Conservation (phyloP, 2,329 filamentous ascomycete species). For the Rutstroemia sp. region DNA sequence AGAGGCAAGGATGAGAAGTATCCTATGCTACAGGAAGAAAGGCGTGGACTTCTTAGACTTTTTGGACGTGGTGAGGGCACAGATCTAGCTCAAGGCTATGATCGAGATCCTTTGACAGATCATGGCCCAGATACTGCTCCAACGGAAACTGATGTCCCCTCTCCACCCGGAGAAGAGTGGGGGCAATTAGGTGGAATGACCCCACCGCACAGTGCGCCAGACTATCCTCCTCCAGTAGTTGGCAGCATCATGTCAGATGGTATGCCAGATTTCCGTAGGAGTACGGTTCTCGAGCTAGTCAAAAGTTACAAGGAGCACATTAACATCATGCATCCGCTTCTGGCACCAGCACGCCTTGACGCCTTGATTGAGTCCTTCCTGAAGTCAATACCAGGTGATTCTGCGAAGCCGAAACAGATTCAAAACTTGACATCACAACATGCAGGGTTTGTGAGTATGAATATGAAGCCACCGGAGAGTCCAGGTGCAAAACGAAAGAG, state of each 20-base stretch:
- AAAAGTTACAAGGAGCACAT: slow-evolving; percentile 53
- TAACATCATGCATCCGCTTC: slow-evolving; percentile 58
- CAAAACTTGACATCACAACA: slow-evolving; percentile 14
- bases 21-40: slow-evolving; percentile 68
- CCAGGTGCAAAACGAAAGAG: slow-evolving; percentile 28
- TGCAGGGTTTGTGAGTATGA: slow-evolving; percentile 15
- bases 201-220: slow-evolving; percentile 15
- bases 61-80: slow-evolving; percentile 74
- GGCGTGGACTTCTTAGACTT: slow-evolving; percentile 64
- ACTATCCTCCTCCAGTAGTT: not conserved
- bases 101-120: slow-evolving; percentile 30
- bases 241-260: slow-evolving; percentile 34
- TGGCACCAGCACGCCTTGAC: slow-evolving; percentile 45
- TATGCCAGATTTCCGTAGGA: slow-evolving; percentile 46
- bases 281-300: slow-evolving; percentile 46
- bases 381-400: slow-evolving; percentile 23
- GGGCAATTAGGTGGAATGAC: slow-evolving; percentile 44
- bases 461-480: slow-evolving; percentile 25
- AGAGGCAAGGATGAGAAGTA: slow-evolving; percentile 55
- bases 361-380: slow-evolving; percentile 30
- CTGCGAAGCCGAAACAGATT: slow-evolving; percentile 22
- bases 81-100: slow-evolving; percentile 44
- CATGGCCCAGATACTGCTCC: slow-evolving; percentile 36
- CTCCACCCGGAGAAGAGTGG: slow-evolving; percentile 48
- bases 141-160: slow-evolving; percentile 41